phyloP scores from a whole-genome alignment of 495 filamentous ascomycete species.

The Achaetomiella virescens region DNA sequence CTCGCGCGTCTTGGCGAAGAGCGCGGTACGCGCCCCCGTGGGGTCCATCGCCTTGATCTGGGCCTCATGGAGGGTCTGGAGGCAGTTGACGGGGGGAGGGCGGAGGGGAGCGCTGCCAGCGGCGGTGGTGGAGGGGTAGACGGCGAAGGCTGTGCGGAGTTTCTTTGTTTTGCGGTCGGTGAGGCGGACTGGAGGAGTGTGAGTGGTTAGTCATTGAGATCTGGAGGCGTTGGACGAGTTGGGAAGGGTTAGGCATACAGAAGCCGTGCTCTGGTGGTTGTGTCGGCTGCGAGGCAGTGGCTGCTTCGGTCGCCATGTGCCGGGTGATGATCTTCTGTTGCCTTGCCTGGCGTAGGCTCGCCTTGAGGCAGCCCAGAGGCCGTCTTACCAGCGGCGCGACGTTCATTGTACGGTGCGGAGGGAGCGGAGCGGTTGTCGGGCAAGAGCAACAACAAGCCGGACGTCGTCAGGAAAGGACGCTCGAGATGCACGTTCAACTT shows the following conservation, averaged over 20 bases:
- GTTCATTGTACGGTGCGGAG: slow-evolving; percentile 47
- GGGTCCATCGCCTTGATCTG: slow-evolving; percentile 76
- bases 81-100: slow-evolving; percentile 49
- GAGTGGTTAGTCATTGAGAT: neutral
- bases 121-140: slow-evolving; percentile 40
- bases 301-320: slow-evolving; percentile 32
- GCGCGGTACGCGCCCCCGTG: slow-evolving; percentile 66
- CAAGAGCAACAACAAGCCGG: neutral
- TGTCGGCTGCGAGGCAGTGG: slow-evolving; percentile 8
- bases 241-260: slow-evolving; percentile 19
- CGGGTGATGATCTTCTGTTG: slow-evolving; percentile 35
- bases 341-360: slow-evolving; percentile 43
- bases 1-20: slow-evolving; percentile 70
- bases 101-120: slow-evolving; percentile 18
- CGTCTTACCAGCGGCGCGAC: slow-evolving; percentile 47
- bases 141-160: slow-evolving; percentile 37
- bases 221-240: too few species aligned
- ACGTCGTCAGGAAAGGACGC: neutral
- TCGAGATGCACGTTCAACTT: neutral
- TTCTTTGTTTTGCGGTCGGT: slow-evolving; percentile 23
- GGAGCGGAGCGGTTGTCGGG: neutral
- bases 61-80: slow-evolving; percentile 52
- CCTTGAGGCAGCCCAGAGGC: slow-evolving; percentile 64
- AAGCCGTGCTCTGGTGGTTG: slow-evolving; percentile 29
- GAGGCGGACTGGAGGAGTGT: slow-evolving; percentile 12